These are phyloP conservation scores for Dicorynia guianensis DNA, from an alignment of 306 rosid genomes.

Conservation along the genomic window DNA sequence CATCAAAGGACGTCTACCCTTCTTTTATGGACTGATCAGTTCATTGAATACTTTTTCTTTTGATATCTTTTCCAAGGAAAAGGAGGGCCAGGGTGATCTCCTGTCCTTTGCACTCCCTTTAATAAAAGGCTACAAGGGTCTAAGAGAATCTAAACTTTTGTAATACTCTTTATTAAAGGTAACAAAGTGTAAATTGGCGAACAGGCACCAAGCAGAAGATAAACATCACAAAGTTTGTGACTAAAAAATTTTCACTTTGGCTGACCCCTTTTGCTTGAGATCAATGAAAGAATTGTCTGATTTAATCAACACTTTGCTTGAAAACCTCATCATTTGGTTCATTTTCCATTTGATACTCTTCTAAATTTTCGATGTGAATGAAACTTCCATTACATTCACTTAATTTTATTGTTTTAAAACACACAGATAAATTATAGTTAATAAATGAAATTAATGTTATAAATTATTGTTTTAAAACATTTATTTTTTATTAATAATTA, in stretches of 20 bases:
- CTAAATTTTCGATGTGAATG: background rate
- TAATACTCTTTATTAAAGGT: conserved; percentile 33
- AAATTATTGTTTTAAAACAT: too few species aligned
- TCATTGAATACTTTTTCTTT: conserved; percentile 8
- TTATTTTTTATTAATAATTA: too few species aligned
- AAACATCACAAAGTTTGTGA: conserved; percentile 34
- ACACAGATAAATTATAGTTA: too few species aligned
- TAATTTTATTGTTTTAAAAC: too few species aligned
- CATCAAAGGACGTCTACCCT: too few species aligned
- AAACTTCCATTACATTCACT: background rate
- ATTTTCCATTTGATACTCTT: too few species aligned
- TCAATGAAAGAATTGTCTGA: background rate
- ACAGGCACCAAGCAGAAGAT: conserved; percentile 23
- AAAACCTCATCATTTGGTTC: too few species aligned
- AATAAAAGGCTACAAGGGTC: conserved; percentile 13
- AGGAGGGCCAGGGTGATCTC: background rate
- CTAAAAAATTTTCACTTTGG: background rate
- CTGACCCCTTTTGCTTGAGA: background rate
- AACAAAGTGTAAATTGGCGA: conserved; percentile 11
- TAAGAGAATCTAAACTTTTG: conserved; percentile 43
- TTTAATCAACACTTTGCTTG: too few species aligned
- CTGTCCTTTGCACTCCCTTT: conserved; percentile 11
- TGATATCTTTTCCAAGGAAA: conserved; percentile 13
- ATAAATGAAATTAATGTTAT: too few species aligned
- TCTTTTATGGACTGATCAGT: too few species aligned